Base-by-base conservation (phyloP, 2,329 filamentous ascomycete genomes). In the Fusarium torulosum region DNA sequence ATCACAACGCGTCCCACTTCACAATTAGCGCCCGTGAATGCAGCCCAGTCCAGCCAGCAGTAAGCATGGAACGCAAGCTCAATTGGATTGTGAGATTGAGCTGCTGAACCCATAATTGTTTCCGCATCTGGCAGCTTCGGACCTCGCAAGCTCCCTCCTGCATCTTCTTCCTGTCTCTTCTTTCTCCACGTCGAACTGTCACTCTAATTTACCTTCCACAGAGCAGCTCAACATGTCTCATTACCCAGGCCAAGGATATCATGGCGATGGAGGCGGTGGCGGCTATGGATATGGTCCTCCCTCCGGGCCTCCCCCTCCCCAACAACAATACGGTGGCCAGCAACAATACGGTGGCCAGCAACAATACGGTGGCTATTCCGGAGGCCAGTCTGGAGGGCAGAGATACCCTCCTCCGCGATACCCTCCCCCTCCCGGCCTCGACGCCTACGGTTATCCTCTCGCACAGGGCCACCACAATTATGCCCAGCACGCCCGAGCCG, bases 401-500 rank as follows among this genome's bases (percentile, higher is more conserved):
- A 70, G 67, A 45, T 75, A 76, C 49, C 71, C 72, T 42, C 76
- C 79, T 54, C 78, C 79, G 15, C 67, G 74, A 14, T 73, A 81
- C 35, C 77, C 79, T 20, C 82, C 82, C 21, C 83, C 83, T 17
- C 73, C 75, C 2, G 78, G 79, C 20, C 73, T 81, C 52, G 83
- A 85, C 59, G 70, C 75, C 13, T 84, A 85, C 69, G 83, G 84
- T 46, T 84, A 85, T 69, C 81, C 81, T 21, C 71, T 78, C 59
- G 68, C 74, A 14, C 71, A 67, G 56, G 71, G 74, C 37, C 70
- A 66, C 65, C 73, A 72, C 46, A 51, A 57, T 35, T 63, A 76
- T 35, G 75, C 72, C 20, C 57, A 69, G 45, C 72, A 77, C 33
- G 74, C 76, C 23, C 72, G 73, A 11, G 62, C 76, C 29, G 75